phyloP scores from a whole-genome alignment of 495 filamentous ascomycete species.

The Neurospora africana region DNA sequence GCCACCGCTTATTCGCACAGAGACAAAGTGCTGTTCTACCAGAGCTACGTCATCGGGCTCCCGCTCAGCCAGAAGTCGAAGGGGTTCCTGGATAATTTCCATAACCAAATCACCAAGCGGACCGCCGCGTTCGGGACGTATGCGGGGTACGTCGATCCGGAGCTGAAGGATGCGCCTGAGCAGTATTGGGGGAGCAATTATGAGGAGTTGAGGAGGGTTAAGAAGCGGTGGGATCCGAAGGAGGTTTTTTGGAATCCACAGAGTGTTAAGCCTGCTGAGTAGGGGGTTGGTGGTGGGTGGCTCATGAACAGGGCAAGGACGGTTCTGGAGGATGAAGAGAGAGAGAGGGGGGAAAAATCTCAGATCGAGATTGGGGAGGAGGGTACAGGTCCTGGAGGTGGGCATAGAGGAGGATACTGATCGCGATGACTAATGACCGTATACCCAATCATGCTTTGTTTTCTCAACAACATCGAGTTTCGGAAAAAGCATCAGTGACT shows the following conservation, averaged over 20 bases:
- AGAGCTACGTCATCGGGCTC: constrained; percentile 46
- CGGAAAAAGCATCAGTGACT: background rate
- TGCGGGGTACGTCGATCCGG: constrained; percentile 63
- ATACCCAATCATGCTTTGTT: background rate
- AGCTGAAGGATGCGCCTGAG: constrained; percentile 35
- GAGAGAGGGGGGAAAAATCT: too few species aligned
- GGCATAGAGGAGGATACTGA: background rate
- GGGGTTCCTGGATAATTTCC: constrained; percentile 40
- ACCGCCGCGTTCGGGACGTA: constrained; percentile 42
- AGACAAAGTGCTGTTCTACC: constrained; percentile 47
- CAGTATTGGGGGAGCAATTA: constrained; percentile 49
- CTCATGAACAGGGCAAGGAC: too few species aligned
- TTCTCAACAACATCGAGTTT: background rate
- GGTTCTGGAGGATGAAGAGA: too few species aligned
- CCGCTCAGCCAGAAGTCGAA: constrained; percentile 31
- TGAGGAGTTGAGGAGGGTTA: constrained; percentile 38
- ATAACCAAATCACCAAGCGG: constrained; percentile 27
- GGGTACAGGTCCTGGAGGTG: too few species aligned
- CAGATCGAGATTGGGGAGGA: too few species aligned
- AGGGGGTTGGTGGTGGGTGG: background rate
- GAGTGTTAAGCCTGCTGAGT: constrained; percentile 32
- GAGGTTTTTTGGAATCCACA: constrained; percentile 57
- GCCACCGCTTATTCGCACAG: constrained; percentile 48
- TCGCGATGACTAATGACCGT: background rate
- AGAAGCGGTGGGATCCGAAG: constrained; percentile 43